Conservation (phyloP, 495 filamentous ascomycete genomes). For the Penicillium waksmanii region DNA sequence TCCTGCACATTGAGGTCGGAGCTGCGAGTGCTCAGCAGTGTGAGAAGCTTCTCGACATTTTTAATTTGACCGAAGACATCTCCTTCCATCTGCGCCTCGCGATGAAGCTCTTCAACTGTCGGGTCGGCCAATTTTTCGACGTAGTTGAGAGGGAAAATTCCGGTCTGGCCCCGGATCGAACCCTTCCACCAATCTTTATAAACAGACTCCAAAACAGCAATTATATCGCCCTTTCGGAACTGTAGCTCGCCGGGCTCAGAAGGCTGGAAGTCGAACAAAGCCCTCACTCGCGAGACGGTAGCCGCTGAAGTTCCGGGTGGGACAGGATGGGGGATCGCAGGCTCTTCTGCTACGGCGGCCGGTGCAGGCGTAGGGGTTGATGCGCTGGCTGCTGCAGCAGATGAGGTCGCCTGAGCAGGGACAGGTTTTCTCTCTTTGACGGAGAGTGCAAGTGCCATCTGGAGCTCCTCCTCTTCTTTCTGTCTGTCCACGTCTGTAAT, state of each 20-base stretch:
- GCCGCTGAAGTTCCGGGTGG: conserved; percentile 86
- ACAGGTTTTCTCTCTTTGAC: conserved; percentile 71
- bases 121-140: conserved; percentile 97
- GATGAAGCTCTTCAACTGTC: conserved; percentile 89
- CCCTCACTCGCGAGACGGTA: conserved; percentile 91
- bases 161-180: conserved; percentile 88
- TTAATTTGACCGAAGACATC: conserved; percentile 99
- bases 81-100: conserved; percentile 94
- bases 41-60: conserved; percentile 96
- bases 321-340: conserved; percentile 50
- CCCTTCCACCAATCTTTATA: conserved; percentile 99
- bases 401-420: conserved; percentile 32
- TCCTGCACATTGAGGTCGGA: conserved; percentile 84
- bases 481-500: conserved; percentile 89
- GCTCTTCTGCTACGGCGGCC: conserved; percentile 41
- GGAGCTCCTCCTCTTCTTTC: conserved; percentile 96
- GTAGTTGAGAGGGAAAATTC: conserved; percentile 98
- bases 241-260: conserved; percentile 93
- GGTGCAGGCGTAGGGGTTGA: conserved; percentile 36
- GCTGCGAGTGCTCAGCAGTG: conserved; percentile 90
- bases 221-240: conserved; percentile 95
- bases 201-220: conserved; percentile 94
- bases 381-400: conserved; percentile 32
- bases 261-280: conserved; percentile 91
- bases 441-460: conserved; percentile 91